Conservation (phyloP, 352 stramenopile genomes). For the Pythium phragmiticola region DNA sequence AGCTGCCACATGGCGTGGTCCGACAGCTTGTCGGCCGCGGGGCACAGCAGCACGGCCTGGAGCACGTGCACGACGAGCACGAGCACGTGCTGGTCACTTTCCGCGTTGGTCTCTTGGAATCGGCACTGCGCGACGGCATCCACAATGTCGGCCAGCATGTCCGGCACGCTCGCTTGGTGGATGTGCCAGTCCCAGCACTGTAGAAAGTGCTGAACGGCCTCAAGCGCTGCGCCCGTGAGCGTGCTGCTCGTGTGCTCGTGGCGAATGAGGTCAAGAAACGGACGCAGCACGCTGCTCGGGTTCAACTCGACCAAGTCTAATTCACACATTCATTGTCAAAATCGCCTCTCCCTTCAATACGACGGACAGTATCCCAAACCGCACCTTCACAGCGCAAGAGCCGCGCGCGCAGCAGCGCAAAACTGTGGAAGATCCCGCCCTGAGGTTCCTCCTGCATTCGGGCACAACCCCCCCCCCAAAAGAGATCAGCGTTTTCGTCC, state of each 20-base stretch:
- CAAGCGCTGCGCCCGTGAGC: conserved; percentile 92
- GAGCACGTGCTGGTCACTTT: conserved; percentile 90
- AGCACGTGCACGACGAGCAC: conserved; percentile 94
- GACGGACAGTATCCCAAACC: neutral
- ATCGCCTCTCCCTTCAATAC: neutral
- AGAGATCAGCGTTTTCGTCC: neutral
- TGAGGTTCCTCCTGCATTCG: conserved; percentile 44
- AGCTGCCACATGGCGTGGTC: conserved; percentile 94
- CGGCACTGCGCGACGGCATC: conserved; percentile 91
- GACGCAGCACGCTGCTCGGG: conserved; percentile 70
- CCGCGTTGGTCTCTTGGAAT: conserved; percentile 92
- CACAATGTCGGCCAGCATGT: conserved; percentile 84
- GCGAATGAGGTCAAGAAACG: conserved; percentile 95
- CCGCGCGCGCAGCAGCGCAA: conserved; percentile 54
- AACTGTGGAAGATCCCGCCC: conserved; percentile 57
- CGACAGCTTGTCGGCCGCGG: conserved; percentile 75
- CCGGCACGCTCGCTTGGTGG: conserved; percentile 30
- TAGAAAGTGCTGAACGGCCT: conserved; percentile 95
- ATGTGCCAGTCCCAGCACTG: conserved; percentile 71
- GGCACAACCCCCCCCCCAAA: neutral
- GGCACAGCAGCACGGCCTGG: conserved; percentile 90
- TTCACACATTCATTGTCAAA: conserved; percentile 12
- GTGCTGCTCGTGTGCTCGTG: conserved; percentile 91
- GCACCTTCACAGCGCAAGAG: conserved; percentile 60
- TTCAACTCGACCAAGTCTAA: conserved; percentile 61